Percentiles rank a stretch among this genome's conserved stretches.
phyloP scores from a whole-genome alignment of 1,284 basidiomycete species.

The Ceratobasidium sp. region DNA sequence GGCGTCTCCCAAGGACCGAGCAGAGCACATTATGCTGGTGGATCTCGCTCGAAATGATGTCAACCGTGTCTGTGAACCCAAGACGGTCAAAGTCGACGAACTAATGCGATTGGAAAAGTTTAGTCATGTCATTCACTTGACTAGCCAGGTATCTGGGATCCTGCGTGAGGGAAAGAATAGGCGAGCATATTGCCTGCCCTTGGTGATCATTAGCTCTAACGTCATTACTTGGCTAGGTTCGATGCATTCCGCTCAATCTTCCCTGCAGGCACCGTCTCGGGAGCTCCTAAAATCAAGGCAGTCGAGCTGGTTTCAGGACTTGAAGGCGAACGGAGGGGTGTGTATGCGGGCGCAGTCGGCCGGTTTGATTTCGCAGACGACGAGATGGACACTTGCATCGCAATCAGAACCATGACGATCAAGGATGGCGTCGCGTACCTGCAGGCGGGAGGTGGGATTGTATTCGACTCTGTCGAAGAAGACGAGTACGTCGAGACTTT shows the following conservation, averaged over 20 bases:
- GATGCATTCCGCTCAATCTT: conserved; percentile 99
- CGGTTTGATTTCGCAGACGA: conserved; percentile 96
- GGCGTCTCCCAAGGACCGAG: conserved; percentile 92
- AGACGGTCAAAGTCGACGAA: conserved; percentile 95
- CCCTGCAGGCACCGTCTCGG: conserved; percentile 99
- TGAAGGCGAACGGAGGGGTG: conserved; percentile 91
- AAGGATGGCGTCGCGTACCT: conserved; percentile 93
- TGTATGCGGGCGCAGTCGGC: conserved; percentile 98
- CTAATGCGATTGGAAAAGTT: conserved; percentile 97
- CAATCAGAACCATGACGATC: conserved; percentile 98
- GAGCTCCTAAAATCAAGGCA: conserved; percentile 98
- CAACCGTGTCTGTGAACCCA: conserved; percentile 95
- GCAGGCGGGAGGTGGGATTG: conserved; percentile 98
- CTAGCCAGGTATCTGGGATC: conserved; percentile 92
- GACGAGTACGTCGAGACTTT: conserved; percentile 97
- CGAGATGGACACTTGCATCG: conserved; percentile 99
- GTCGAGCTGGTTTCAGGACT: conserved; percentile 92
- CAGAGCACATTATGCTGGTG: conserved; percentile 99
- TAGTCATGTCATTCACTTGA: conserved; percentile 98
- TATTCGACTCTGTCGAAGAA: conserved; percentile 96
- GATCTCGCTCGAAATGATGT: conserved; percentile 99
- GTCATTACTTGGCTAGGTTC: conserved; percentile 70
- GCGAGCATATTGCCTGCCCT: conserved; percentile 60
- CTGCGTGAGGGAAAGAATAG: conserved; percentile 87
- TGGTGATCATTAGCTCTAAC: not conserved